Conservation (phyloP, 345 rosid genomes). For the Corymbia maculata region DNA sequence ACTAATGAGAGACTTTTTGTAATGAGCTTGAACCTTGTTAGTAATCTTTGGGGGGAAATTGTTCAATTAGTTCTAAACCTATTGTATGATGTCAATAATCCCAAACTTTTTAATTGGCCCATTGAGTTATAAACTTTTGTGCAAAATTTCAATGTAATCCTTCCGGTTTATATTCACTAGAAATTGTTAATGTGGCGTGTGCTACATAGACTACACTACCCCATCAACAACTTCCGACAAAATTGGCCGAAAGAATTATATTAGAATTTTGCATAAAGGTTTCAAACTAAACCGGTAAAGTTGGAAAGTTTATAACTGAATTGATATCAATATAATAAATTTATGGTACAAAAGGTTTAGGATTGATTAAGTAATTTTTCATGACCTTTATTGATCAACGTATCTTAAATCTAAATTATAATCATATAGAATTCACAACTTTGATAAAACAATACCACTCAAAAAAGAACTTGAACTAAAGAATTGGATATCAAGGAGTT, state of each 20-base stretch:
- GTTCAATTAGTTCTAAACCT: background rate
- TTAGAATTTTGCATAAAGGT: background rate
- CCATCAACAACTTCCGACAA: background rate
- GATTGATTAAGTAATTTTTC: background rate
- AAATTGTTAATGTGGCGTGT: background rate
- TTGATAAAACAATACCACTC: background rate
- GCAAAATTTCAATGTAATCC: background rate
- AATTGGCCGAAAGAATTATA: background rate
- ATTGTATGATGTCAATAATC: background rate
- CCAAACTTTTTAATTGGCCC: background rate
- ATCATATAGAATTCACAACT: background rate
- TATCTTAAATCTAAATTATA: background rate
- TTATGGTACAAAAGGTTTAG: background rate
- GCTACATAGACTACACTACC: background rate
- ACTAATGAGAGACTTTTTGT: background rate
- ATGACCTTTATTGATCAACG: background rate
- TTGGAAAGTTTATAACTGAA: background rate
- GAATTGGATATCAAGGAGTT: background rate
- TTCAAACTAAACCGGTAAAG: background rate
- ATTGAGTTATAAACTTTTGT: background rate
- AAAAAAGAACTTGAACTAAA: background rate
- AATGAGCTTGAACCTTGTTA: background rate
- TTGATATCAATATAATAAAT: background rate
- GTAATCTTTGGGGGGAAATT: background rate
- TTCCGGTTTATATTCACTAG: rapidly evolving